Evolutionary conservation across 2,329 filamentous ascomycete species (phyloP).

Genomic region (Aspergillus sp.): DNA sequence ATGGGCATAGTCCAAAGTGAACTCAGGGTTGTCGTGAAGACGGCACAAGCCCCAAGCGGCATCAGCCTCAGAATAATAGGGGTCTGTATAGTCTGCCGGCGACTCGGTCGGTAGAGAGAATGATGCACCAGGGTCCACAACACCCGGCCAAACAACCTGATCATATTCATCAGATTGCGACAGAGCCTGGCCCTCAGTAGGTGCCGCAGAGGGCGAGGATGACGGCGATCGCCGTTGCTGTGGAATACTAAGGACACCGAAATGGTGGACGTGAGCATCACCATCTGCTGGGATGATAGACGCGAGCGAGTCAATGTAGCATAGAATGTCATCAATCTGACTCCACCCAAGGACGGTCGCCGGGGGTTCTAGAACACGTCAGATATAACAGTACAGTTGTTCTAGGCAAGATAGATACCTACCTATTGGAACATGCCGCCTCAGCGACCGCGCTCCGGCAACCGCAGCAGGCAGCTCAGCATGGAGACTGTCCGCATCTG

Average conservation of each 20-base stretch:
- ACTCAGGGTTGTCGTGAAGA: background rate
- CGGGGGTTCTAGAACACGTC: background rate
- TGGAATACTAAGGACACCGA: background rate
- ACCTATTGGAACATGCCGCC: background rate
- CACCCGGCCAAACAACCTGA: background rate
- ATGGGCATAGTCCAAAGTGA: background rate
- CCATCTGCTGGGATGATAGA: background rate
- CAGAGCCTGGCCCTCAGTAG: background rate
- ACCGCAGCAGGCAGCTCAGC: background rate
- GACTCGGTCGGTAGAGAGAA: background rate
- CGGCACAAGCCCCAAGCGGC: background rate
- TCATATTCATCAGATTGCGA: background rate
- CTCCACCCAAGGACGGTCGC: background rate
- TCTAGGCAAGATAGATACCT: background rate
- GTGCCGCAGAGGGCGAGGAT: background rate
- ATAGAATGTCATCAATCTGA: background rate
- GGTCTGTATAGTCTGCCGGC: background rate
- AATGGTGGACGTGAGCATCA: background rate
- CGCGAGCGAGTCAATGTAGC: background rate
- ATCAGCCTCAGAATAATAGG: background rate
- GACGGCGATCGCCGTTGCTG: background rate
- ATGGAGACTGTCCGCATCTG: background rate
- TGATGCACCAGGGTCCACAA: background rate
- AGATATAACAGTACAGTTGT: background rate
- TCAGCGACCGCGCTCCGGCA: background rate